Evolutionary conservation across 1,139 yeast species (phyloP).

Genomic region (Saccharomycopsis crataegensis): DNA sequence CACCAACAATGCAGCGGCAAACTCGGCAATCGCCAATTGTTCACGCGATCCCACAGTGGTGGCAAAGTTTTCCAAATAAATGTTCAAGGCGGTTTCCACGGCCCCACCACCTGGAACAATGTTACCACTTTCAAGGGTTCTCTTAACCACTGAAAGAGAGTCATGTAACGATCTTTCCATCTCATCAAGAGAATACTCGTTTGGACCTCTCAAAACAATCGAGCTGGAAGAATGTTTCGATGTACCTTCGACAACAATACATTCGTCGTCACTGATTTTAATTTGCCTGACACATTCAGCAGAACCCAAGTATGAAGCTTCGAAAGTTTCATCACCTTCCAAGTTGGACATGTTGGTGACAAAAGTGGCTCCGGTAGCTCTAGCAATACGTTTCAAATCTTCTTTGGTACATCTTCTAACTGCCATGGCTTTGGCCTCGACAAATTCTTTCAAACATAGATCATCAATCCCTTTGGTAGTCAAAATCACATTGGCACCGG

Average conservation of each 20-base stretch:
- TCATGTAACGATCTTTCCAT: conserved; percentile 98
- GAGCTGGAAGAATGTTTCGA: conserved; percentile 90
- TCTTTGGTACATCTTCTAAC: conserved; percentile 97
- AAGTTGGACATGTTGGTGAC: conserved; percentile 82
- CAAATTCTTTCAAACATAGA: conserved; percentile 88
- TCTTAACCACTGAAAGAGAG: conserved; percentile 88
- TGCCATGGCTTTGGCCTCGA: conserved; percentile 94
- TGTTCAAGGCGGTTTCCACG: conserved; percentile 92
- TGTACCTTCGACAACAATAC: conserved; percentile 90
- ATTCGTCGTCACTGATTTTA: conserved; percentile 92
- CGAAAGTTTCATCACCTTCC: conserved; percentile 98
- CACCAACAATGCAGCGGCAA: conserved; percentile 80
- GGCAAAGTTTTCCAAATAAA: conserved; percentile 93
- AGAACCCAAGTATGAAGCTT: conserved; percentile 72
- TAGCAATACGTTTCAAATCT: conserved; percentile 91
- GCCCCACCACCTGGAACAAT: conserved; percentile 99
- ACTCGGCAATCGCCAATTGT: conserved; percentile 96
- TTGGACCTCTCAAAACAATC: conserved; percentile 90
- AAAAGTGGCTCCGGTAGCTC: conserved; percentile 96
- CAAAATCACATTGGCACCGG: conserved; percentile 95
- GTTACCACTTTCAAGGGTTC: conserved; percentile 89
- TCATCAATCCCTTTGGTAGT: conserved; percentile 99
- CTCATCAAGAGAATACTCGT: conserved; percentile 93
- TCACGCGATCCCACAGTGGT: conserved; percentile 97
- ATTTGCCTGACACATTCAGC: conserved; percentile 94